Evolutionary conservation across 1,139 yeast genomes (phyloP).

Genomic region (Magnusiomyces fungicola): DNA sequence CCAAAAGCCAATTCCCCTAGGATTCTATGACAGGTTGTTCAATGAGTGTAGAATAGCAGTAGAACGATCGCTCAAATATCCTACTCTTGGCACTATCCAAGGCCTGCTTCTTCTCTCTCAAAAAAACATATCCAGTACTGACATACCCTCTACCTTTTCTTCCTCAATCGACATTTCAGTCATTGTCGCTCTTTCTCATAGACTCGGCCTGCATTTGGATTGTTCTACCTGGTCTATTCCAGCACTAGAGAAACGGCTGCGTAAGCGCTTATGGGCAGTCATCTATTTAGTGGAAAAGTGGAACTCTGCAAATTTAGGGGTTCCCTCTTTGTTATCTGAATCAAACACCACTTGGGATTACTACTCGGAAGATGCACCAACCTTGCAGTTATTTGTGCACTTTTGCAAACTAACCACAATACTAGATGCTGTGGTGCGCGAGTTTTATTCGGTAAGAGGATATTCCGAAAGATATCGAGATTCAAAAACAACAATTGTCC

Average conservation of each 20-base stretch:
- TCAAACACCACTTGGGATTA: constrained; percentile 22
- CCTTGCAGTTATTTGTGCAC: constrained; percentile 28
- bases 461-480: constrained; percentile 21
- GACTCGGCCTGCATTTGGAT: constrained; percentile 33
- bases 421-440: constrained; percentile 26
- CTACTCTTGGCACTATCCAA: constrained; percentile 40
- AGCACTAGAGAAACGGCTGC: constrained; percentile 26
- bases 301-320: constrained; percentile 31
- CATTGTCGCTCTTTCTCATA: constrained; percentile 29
- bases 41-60: constrained; percentile 28
- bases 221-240: constrained; percentile 31
- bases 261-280: constrained; percentile 32
- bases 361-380: constrained; percentile 28
- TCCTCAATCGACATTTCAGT: constrained; percentile 29
- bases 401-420: constrained; percentile 28
- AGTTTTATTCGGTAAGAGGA: constrained; percentile 25
- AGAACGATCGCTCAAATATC: constrained; percentile 30
- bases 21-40: constrained; percentile 27
- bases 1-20: constrained; percentile 29
- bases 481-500: constrained; percentile 17
- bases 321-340: constrained; percentile 27
- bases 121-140: constrained; percentile 29
- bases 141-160: constrained; percentile 29
- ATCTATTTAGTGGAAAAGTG: constrained; percentile 33
- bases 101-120: constrained; percentile 35